Conservation (phyloP, 2,329 filamentous ascomycete genomes). For the Seiridium cupressi region DNA sequence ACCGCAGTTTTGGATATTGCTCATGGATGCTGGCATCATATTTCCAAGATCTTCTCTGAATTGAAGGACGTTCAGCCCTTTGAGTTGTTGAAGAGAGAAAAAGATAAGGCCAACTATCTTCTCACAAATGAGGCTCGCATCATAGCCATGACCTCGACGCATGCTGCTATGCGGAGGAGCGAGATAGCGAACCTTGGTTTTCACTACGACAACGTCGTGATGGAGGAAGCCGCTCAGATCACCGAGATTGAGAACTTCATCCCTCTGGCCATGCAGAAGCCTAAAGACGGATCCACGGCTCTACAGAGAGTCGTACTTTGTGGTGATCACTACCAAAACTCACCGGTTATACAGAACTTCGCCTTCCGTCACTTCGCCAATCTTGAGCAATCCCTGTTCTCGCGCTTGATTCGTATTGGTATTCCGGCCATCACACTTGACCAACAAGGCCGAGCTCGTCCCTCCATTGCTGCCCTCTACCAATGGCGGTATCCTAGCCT, state of each 20-base stretch:
- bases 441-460: constrained; percentile 87
- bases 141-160: constrained; percentile 97
- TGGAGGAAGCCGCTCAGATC: constrained; percentile 98
- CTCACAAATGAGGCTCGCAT: constrained; percentile 95
- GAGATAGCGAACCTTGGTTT: constrained; percentile 93
- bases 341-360: constrained; percentile 89
- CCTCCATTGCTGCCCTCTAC: constrained; percentile 85
- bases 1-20: constrained; percentile 73
- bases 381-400: constrained; percentile 92
- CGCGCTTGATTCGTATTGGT: constrained; percentile 82
- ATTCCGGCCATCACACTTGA: constrained; percentile 91
- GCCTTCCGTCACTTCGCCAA: constrained; percentile 95
- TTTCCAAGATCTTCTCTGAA: constrained; percentile 87
- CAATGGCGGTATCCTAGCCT: constrained; percentile 87
- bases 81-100: constrained; percentile 83
- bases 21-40: constrained; percentile 82
- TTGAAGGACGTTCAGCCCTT: constrained; percentile 92
- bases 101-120: constrained; percentile 94
- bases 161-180: constrained; percentile 88
- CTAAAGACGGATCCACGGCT: constrained; percentile 67
- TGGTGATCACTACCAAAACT: constrained; percentile 96
- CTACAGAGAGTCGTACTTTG: constrained; percentile 89
- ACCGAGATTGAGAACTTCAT: constrained; percentile 98
- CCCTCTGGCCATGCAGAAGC: constrained; percentile 86
- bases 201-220: constrained; percentile 94